Percentiles rank a stretch among this genome's conserved stretches.
Evolutionary conservation across 1,284 basidiomycete species (phyloP).

Genomic region (Naganishia sp.): DNA sequence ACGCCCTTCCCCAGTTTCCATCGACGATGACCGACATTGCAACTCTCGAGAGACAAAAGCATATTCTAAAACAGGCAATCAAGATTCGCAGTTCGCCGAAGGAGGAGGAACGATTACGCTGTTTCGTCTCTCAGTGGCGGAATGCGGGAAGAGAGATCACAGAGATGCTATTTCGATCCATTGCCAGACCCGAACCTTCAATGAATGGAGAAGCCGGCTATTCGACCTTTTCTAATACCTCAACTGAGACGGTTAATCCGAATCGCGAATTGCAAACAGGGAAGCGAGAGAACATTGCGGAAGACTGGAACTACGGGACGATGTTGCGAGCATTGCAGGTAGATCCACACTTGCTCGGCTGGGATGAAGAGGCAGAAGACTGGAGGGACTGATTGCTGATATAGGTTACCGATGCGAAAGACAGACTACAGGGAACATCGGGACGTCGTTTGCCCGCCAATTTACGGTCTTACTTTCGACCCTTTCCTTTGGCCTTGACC

Average conservation of each 20-base stretch:
- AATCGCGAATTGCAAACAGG: no score
- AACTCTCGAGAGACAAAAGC: constrained; percentile 39
- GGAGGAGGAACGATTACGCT: constrained; percentile 41
- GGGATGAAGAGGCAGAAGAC: constrained; percentile 45
- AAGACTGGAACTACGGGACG: constrained; percentile 45
- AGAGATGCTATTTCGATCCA: constrained; percentile 42
- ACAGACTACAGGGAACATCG: no score
- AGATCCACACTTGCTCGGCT: constrained; percentile 49
- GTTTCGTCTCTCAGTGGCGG: constrained; percentile 44
- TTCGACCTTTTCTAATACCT: not conserved
- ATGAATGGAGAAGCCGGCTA: not conserved
- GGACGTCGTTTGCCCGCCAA: not conserved
- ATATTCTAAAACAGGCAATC: constrained; percentile 41
- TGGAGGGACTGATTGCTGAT: constrained; percentile 37
- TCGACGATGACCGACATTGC: constrained; percentile 25
- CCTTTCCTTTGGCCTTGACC: constrained; percentile 87
- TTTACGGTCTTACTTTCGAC: constrained; percentile 8
- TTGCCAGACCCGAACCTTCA: constrained; percentile 36
- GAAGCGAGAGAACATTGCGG: not conserved
- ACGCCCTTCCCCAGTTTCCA: no score
- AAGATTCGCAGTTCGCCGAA: constrained; percentile 37
- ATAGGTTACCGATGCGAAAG: not conserved
- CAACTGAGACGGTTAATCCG: not conserved
- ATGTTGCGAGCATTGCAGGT: constrained; percentile 45
- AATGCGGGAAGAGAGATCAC: constrained; percentile 46